phyloP scores from a whole-genome alignment of 2,329 filamentous ascomycete species.

The Didymella pomorum region DNA sequence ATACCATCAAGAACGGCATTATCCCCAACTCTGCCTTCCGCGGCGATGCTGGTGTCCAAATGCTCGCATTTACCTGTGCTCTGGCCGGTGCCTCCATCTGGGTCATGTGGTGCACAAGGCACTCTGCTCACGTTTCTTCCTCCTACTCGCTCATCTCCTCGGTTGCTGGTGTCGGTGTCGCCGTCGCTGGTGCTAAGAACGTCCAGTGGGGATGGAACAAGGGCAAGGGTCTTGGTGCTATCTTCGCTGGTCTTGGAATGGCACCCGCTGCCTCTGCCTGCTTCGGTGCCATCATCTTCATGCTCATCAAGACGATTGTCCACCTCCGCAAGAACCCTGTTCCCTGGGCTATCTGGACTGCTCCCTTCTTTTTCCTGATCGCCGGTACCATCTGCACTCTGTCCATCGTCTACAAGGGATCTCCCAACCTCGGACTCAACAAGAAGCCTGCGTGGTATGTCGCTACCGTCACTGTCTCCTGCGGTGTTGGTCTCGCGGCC shows the following conservation, averaged over 20 bases:
- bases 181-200: conserved; percentile 63
- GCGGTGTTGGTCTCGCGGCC: conserved; percentile 66
- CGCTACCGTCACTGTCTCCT: conserved; percentile 70
- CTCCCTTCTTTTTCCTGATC: conserved; percentile 80
- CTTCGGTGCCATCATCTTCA: conserved; percentile 74
- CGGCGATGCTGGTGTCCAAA: conserved; percentile 57
- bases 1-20: conserved; percentile 79
- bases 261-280: conserved; percentile 71
- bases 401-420: conserved; percentile 83
- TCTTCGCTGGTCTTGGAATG: conserved; percentile 72
- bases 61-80: conserved; percentile 65
- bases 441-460: conserved; percentile 75
- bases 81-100: conserved; percentile 71
- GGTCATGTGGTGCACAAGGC: conserved; percentile 81
- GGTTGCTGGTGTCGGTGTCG: conserved; percentile 58
- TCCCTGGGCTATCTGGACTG: conserved; percentile 75
- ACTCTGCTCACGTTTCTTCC: conserved; percentile 72
- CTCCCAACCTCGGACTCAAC: conserved; percentile 70
- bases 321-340: conserved; percentile 76
- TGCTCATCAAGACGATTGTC: conserved; percentile 75
- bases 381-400: conserved; percentile 77
- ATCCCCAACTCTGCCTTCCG: conserved; percentile 58
- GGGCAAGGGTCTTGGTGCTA: conserved; percentile 71
- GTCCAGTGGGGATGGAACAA: conserved; percentile 68
- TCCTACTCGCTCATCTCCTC: conserved; percentile 63